A percentile compares a stretch with the other conserved stretches of the same genome.
phyloP scores from a whole-genome alignment of 2,329 filamentous ascomycete species.

The Fusarium sp. region DNA sequence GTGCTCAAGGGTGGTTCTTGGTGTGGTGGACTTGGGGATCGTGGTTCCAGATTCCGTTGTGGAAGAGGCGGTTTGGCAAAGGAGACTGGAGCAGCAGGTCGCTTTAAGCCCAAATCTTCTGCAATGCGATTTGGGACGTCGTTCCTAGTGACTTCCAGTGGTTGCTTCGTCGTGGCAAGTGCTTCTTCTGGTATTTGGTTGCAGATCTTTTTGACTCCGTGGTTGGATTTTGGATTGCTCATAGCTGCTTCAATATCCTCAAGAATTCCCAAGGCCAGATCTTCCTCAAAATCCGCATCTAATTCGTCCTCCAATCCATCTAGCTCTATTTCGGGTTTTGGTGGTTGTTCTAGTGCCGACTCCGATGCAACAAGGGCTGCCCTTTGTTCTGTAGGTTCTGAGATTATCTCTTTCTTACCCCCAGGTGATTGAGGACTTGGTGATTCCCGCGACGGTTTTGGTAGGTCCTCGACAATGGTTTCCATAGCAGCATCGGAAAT shows the following conservation, averaged over 20 bases:
- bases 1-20: conserved; percentile 56
- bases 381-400: not conserved
- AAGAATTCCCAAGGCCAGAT: conserved; percentile 41
- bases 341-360: not conserved
- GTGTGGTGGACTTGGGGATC: conserved; percentile 23
- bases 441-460: not conserved
- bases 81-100: not conserved
- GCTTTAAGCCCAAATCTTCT: conserved; percentile 35
- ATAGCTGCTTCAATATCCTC: conserved; percentile 35
- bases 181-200: not conserved
- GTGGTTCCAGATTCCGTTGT: conserved; percentile 10
- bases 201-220: not conserved
- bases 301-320: conserved; percentile 41
- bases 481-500: not conserved
- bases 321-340: not conserved
- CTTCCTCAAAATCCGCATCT: conserved; percentile 42
- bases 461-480: not conserved
- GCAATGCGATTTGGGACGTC: conserved; percentile 15
- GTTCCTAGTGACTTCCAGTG: not conserved
- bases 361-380: not conserved
- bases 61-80: conserved; percentile 1
- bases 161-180: not conserved
- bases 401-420: not conserved
- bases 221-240: not conserved
- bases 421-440: not conserved